Base-by-base conservation (phyloP, 345 rosid genomes). In the Populus ilicifolia region DNA sequence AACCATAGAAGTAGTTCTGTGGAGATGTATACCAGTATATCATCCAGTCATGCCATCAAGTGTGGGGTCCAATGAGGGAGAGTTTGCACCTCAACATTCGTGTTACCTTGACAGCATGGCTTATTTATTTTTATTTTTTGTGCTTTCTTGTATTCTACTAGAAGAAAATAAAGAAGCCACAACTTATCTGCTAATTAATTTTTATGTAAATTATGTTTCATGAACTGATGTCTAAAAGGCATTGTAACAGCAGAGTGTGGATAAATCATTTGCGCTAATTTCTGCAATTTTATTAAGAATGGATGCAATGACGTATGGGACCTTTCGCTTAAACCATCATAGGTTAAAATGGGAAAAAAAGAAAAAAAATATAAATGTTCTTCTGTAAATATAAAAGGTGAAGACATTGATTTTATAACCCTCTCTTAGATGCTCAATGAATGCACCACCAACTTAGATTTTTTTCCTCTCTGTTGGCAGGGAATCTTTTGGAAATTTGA, bases 401-500 rank as follows among this genome's bases (percentile, higher is more conserved):
- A 27, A 66, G 29, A 5, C 69, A 39, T 74, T 63, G n/a, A 20
- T 7, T 25, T 5, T 54, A 20, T 61, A 63, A 65, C 27, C 44
- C 39, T 66, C 18, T 65, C 46, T 65, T 46, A 36, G n/a, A 46
- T 38, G 23, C 56, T 33, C 56, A 23, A 64, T 12, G 20, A 64
- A 43, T 64, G 41, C 46, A 63, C 41, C 39, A 11, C 69, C 56
- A 8, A n/a, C 36, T 43, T 74, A 41, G 69, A 20, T 20, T 18
- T 20, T 20, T 52, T 17, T 20, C 7, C 59, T 52, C 59, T 81
- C 75, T 30, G 63, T 72, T 76, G 75, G 70, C 88, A 96, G 99
- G 98, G 99, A 73, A 79, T 91, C 69, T 89, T 85, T 76, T 96
- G 98, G 99, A 94, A 84, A 84, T 82, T 96, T 76, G 99, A 96